Evolutionary conservation across 768 basidiomycete species (phyloP).

Genomic region (Hortiboletus flavorubellus): DNA sequence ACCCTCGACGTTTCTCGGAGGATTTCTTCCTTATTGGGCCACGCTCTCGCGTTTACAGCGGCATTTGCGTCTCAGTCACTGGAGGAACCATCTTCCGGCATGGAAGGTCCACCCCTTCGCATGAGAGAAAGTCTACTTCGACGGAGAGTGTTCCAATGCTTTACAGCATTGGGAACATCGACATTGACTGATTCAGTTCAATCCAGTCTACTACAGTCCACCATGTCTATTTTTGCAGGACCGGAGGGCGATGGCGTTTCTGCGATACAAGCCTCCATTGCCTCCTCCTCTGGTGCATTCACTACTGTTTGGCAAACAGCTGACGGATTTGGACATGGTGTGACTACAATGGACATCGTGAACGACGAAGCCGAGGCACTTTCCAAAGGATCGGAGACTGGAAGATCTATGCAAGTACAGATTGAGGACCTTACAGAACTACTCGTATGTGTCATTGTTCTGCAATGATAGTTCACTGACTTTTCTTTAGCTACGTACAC

Average conservation of each 20-base stretch:
- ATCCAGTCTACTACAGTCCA: constrained; percentile 73
- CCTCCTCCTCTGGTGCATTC: constrained; percentile 79
- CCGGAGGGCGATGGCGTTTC: constrained; percentile 82
- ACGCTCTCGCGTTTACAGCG: constrained; percentile 86
- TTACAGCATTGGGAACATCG: constrained; percentile 73
- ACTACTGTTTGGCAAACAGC: constrained; percentile 80
- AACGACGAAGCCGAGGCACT: constrained; percentile 39
- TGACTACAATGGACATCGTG: constrained; percentile 62
- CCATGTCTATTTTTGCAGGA: constrained; percentile 79
- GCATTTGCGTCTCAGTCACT: constrained; percentile 71
- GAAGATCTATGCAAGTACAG: constrained; percentile 68
- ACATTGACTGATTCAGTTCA: constrained; percentile 85
- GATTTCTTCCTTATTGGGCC: constrained; percentile 80
- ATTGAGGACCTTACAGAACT: constrained; percentile 78
- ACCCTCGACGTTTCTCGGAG: constrained; percentile 90
- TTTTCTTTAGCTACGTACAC: constrained; percentile 45
- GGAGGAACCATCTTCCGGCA: constrained; percentile 52
- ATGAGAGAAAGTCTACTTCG: constrained; percentile 83
- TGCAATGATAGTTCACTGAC: neutral
- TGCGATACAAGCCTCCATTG: constrained; percentile 88
- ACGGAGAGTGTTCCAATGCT: constrained; percentile 86
- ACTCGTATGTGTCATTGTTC: constrained; percentile 48
- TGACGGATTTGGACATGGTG: constrained; percentile 91
- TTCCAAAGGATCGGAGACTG: constrained; percentile 12
- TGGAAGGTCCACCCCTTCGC: constrained; percentile 55